Conservation (phyloP, 108 stramenopile genomes). For the Fragilariopsis cylindrus region DNA sequence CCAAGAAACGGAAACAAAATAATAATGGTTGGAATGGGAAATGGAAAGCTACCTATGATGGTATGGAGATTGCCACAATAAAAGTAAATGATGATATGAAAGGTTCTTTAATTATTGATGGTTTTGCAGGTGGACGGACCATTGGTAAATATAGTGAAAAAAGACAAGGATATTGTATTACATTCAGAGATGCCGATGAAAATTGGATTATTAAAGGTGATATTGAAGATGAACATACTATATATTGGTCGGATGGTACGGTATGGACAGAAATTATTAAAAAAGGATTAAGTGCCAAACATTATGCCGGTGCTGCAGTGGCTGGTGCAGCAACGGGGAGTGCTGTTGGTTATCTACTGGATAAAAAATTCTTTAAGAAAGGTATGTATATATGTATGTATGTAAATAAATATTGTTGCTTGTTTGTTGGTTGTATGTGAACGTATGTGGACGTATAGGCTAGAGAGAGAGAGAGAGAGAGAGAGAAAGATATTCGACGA, state of each 20-base stretch:
- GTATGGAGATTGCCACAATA: not conserved
- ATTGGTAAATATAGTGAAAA: constrained; percentile 3
- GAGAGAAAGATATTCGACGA: too few species aligned
- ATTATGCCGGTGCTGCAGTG: constrained; percentile 13
- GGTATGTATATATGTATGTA: too few species aligned
- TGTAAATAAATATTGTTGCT: too few species aligned
- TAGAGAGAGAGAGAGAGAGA: too few species aligned
- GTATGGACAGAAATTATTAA: constrained; percentile 6
- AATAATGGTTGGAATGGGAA: constrained; percentile 10
- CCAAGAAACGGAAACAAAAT: constrained; percentile 8
- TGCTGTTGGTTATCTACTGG: constrained; percentile 12
- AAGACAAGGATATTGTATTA: not conserved
- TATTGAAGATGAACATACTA: constrained; percentile 18
- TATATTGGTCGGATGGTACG: constrained; percentile 16
- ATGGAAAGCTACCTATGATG: constrained; percentile 19
- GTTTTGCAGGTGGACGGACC: constrained; percentile 4
- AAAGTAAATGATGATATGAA: constrained; percentile 8
- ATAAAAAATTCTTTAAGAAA: constrained; percentile 20
- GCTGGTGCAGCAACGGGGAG: constrained; percentile 17
- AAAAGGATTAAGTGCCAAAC: not conserved
- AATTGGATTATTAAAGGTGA: not conserved
- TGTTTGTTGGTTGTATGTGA: too few species aligned
- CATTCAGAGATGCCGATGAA: not conserved
- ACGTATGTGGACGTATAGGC: too few species aligned
- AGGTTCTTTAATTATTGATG: not conserved